These are phyloP conservation scores for Citrus reticulata DNA, from an alignment of 345 rosid species.

Conservation along the genomic window DNA sequence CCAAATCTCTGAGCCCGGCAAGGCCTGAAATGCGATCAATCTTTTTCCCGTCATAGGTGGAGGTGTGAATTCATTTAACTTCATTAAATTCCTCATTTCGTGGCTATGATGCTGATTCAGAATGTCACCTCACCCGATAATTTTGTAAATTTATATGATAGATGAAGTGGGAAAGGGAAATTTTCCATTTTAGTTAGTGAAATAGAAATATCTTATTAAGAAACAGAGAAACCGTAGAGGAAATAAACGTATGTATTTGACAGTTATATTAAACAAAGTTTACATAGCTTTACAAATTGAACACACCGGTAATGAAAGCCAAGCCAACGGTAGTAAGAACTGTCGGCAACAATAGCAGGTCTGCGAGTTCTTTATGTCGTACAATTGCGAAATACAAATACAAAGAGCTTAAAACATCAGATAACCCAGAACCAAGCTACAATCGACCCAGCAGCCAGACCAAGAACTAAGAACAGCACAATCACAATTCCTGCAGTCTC, in stretches of 20 bases:
- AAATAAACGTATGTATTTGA: background rate
- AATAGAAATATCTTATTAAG: too few relatives aligned
- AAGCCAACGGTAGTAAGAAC: background rate
- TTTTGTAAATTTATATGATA: too few relatives aligned
- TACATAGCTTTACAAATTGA: background rate
- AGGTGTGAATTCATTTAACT: too few relatives aligned
- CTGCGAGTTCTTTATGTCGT: background rate
- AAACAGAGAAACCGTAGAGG: too few relatives aligned
- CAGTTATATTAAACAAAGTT: background rate
- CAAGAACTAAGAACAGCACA: slow-evolving; percentile 70
- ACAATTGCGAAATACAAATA: background rate
- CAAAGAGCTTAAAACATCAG: slow-evolving; percentile 24
- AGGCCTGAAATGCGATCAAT: too few relatives aligned
- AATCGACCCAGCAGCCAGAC: slow-evolving; percentile 73
- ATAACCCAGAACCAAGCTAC: slow-evolving; percentile 89
- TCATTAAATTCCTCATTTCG: too few relatives aligned
- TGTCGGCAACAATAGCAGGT: background rate
- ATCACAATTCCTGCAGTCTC: slow-evolving; percentile 88
- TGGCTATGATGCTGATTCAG: too few relatives aligned
- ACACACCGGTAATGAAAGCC: background rate
- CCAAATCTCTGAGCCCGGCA: too few relatives aligned
- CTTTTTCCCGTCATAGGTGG: too few relatives aligned
- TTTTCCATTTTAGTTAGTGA: too few relatives aligned
- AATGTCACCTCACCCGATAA: too few relatives aligned
- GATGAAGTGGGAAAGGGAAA: too few relatives aligned